A percentile compares a stretch with the other conserved stretches of the same genome.
Evolutionary conservation across 306 rosid genomes (phyloP).

Genomic region (Cicer yamashitae): DNA sequence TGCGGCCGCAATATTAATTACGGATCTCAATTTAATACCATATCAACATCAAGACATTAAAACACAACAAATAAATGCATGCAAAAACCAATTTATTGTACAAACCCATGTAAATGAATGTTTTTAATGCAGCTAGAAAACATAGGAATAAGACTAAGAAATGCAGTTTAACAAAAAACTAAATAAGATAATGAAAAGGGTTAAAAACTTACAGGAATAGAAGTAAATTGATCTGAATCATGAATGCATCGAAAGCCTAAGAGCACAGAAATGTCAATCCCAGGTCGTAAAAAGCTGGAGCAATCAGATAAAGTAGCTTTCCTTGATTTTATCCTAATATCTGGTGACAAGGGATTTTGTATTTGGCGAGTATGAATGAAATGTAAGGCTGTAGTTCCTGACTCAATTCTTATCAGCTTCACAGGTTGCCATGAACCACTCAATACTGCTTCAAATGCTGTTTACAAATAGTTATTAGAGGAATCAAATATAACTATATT

Average conservation of each 20-base stretch:
- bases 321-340: conserved; percentile 72
- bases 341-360: conserved; percentile 59
- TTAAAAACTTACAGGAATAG: conserved; percentile 58
- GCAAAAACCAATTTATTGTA: not conserved
- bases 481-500: not conserved
- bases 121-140: too few relatives aligned
- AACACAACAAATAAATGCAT: conserved; percentile 12
- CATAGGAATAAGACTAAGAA: too few relatives aligned
- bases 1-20: too few relatives aligned
- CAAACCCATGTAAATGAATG: not conserved
- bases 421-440: conserved; percentile 76
- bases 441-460: conserved; percentile 78
- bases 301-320: conserved; percentile 76
- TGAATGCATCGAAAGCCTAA: conserved; percentile 40
- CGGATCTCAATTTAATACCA: too few relatives aligned
- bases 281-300: conserved; percentile 67
- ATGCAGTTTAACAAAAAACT: too few relatives aligned
- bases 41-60: not conserved
- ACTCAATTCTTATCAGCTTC: conserved; percentile 59
- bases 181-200: too few relatives aligned
- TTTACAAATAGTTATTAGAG: conserved; percentile 23
- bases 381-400: conserved; percentile 63
- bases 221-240: conserved; percentile 37
- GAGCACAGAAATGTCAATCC: conserved; percentile 71
- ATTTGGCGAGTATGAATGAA: conserved; percentile 50